phyloP scores from a whole-genome alignment of 169 alveolate genomes.

The Plasmodium relictum region DNA sequence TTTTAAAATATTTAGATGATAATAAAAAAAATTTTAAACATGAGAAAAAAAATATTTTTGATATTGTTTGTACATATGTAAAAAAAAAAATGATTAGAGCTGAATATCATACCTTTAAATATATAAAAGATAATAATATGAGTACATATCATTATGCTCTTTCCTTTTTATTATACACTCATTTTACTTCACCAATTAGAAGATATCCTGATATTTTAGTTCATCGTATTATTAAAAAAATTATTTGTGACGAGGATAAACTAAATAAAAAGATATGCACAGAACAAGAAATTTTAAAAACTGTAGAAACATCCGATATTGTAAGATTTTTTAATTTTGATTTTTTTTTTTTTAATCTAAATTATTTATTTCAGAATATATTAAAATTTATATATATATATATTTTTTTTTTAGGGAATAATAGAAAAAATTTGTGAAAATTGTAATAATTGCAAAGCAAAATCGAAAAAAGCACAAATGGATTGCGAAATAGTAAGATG shows the following conservation, averaged over 20 bases:
- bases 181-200: conserved; percentile 93
- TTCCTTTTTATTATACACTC: conserved; percentile 90
- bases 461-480: conserved; percentile 70
- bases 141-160: conserved; percentile 89
- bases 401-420: conserved; percentile 28
- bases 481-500: conserved; percentile 73
- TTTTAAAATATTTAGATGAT: conserved; percentile 40
- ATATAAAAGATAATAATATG: conserved; percentile 66
- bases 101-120: conserved; percentile 65
- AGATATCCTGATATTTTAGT: conserved; percentile 92
- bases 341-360: not conserved
- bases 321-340: conserved; percentile 15
- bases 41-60: conserved; percentile 29
- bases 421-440: conserved; percentile 56
- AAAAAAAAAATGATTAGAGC: conserved; percentile 72
- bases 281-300: conserved; percentile 39
- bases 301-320: conserved; percentile 31
- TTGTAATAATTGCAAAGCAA: conserved; percentile 67
- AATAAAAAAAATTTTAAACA: conserved; percentile 23
- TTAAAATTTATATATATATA: not conserved
- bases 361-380: not conserved
- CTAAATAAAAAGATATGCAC: conserved; percentile 18
- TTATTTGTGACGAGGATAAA: conserved; percentile 79
- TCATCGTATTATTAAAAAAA: conserved; percentile 89
- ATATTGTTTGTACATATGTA: conserved; percentile 57